Conservation (phyloP, 2,329 filamentous ascomycete species). For the Aspergillus jensenii region DNA sequence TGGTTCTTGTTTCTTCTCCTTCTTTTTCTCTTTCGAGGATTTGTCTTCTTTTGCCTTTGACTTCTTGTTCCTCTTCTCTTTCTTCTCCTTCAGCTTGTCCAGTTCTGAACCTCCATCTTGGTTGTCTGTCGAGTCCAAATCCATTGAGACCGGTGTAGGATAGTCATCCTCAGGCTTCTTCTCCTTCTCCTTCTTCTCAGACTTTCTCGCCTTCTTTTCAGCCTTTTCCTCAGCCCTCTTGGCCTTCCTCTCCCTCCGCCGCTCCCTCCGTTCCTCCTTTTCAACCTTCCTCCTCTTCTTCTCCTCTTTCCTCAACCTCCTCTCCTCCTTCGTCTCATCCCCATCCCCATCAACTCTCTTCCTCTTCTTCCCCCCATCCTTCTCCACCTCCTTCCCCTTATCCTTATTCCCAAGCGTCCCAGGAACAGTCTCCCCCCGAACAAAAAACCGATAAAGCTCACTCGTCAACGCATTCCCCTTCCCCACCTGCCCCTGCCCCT, state of each 20-base stretch:
- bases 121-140: slow-evolving; percentile 19
- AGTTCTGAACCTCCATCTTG: slow-evolving; percentile 15
- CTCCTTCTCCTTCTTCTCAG: slow-evolving; percentile 20
- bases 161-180: slow-evolving; percentile 26
- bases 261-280: slow-evolving; percentile 31
- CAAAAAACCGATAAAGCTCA: slow-evolving; percentile 78
- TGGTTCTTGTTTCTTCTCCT: slow-evolving; percentile 26
- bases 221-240: slow-evolving; percentile 24
- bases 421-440: slow-evolving; percentile 73
- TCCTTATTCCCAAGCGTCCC: slow-evolving; percentile 57
- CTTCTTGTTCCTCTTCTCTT: slow-evolving; percentile 22
- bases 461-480: slow-evolving; percentile 46
- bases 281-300: slow-evolving; percentile 23
- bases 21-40: slow-evolving; percentile 26
- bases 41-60: slow-evolving; percentile 23
- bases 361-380: slow-evolving; percentile 16
- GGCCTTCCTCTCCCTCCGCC: slow-evolving; percentile 18
- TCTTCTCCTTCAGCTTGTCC: slow-evolving; percentile 27
- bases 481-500: slow-evolving; percentile 46
- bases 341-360: slow-evolving; percentile 19
- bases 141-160: slow-evolving; percentile 33
- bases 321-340: slow-evolving; percentile 34
- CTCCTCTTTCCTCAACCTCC: slow-evolving; percentile 38
- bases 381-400: slow-evolving; percentile 38
- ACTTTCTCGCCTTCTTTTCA: slow-evolving; percentile 22